Base-by-base conservation (phyloP, 108 stramenopile genomes). In the Chaetoceros muelleri region DNA sequence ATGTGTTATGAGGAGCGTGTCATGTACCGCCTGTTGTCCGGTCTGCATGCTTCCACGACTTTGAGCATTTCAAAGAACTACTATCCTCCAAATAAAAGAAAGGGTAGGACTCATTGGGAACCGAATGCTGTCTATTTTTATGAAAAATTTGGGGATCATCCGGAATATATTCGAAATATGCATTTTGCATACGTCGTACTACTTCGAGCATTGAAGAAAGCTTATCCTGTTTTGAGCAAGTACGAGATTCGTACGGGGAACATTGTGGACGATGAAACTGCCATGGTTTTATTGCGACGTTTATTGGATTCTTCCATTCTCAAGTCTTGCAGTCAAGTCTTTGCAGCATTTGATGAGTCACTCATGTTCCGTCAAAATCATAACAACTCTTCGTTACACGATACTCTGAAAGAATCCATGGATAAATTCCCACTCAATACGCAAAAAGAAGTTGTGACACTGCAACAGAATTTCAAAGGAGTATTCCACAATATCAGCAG, bases 141-240 rank as follows among this genome's bases (percentile, higher is more conserved):
- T 64, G 73, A 90, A 50, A 83, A 83, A 30, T 93, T 93, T 62
- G 50, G 69, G 5, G 65, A 84, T 44, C 60, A 80, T 58, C 90
- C 91, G 19, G 90, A 97, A 10, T 73, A 93, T 44, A 67, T 97
- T 51, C 79, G 90, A 8, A 95, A 97, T 65, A 65, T 97, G 50
- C 88, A 97, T 53, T 97, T 97, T 71, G 78, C 90, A 21, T 97
- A 93, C 58, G 85, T 97, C 0, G 87, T 97, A 16, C 56, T 94
- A 44, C 59, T 94, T 40, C 76, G 96, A 16, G 92, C 96, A 21
- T 61, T 94, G 49, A 70, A 79, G 61, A 87, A 90, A 71, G 90
- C 88, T 5, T 62, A 63, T n/a, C 70, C 70, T 17, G 69, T 87
- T 34, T 61, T 97, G 28, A 72, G 84, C 63, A 56, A 80, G 54